Evolutionary conservation across 2,329 filamentous ascomycete species (phyloP), one percentile per base, ranked within the genome.

Genomic region (Colletotrichum aenigma): DNA sequence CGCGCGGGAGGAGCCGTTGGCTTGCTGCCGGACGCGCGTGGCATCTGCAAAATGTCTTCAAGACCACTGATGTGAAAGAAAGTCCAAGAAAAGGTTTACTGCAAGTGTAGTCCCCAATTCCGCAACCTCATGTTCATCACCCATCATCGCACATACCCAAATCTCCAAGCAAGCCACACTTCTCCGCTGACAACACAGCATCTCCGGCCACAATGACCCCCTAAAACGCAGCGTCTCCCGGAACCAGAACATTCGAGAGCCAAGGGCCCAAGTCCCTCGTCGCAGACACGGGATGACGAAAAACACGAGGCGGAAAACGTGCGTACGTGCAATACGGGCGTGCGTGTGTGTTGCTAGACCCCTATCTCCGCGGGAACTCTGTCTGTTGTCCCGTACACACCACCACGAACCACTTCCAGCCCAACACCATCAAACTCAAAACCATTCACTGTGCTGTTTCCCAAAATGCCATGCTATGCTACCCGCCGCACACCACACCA

Each of bases 1-100:
- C 43, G 43, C 1, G n/a, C 43, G 43, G 43, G 43, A 52, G 43
- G 43, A 52, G 0, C 43, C 43, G 43, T 52, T 21, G 43, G 43
- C 43, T 52, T 21, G 43, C 18, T 48, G 9, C 18, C 3, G 18
- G 38, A 43, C 38, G 16, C 9, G 2, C 3, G 7, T 38, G 15
- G 15, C 36, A 38, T 38, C 36, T 38, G 15, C 16, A 38, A 16
- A 38, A 9, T 38, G 4, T 38, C 15, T 38, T 38, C 7, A 0
- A 10, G 16, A 12, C 38, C 38, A 43, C 0, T 43, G 18, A n/a
- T 0, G 43, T 48, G 43, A 7, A 21, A n/a, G 43, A 13, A 48
- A 43, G 16, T 4, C 38, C 38, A 18, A 1, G 38, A 2, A n/a
- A n/a, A 0, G 2, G 6, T 43, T 43, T 0, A n/a, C 18, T 1